Base-by-base conservation (phyloP, 192 early-diverging fungal species). In the Physocladia obscura region DNA sequence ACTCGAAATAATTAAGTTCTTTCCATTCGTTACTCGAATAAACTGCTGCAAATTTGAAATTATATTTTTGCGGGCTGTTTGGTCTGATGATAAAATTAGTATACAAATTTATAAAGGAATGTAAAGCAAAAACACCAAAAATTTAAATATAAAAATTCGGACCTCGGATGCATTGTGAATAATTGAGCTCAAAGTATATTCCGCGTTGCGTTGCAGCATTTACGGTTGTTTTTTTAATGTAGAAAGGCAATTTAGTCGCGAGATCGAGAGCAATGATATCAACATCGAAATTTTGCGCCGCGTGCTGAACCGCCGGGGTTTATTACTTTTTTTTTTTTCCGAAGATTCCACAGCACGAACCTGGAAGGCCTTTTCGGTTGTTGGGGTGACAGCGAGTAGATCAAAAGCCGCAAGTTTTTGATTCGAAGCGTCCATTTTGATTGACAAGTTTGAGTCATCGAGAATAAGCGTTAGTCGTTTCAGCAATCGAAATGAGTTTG, bases 191-290 rank as follows among this genome's bases (percentile, higher is more conserved):
- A 77, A 95, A 94, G 49, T 79, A 83, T 1, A 95, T 78, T 1
- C 92, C 94, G 29, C 91, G 82, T 37, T 85, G 83, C 0, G 92
- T 77, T 11, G 92, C 92, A 32, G 75, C 38, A 37, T 88, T 89
- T 38, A 94, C 73, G 2, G 82, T 87, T 17, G 87, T 72, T 51
- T 82, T 75, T 67, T 88, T 87, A 47, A 94, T 50, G 74, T 81
- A 84, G 71, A 90, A 91, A 26, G 87, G 86, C 32, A 94, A 61
- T 39, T 89, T 77, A 55, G 80, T 55, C 22, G 78, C 74, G 72
- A 88, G 73, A 59, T 93, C 93, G 15, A 95, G 72, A 32, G 89
- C 85, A 38, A 95, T 93, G 38, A 95, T 89, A 70, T 95, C 94
- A 22, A 92, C 73, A 38, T 94, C 92, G 31, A 84, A 75, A 29